phyloP scores from a whole-genome alignment of 1,284 basidiomycete species.

The Rhodotorula sp. region DNA sequence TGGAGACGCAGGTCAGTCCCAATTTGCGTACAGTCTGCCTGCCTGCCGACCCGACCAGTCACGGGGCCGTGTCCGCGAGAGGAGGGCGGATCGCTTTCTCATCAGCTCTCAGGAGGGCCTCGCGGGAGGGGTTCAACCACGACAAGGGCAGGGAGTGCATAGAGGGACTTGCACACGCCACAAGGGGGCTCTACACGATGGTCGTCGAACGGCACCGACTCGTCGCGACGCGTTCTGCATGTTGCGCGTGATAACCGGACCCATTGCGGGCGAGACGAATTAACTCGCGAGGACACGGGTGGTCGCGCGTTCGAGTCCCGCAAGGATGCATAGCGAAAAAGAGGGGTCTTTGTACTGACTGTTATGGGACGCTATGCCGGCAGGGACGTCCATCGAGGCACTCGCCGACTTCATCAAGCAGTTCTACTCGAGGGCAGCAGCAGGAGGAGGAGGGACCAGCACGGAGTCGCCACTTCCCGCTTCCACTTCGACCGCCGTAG shows the following conservation, averaged over 20 bases:
- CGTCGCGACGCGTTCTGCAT: constrained; percentile 12
- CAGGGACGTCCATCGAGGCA: constrained; percentile 14
- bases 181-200: no score
- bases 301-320: constrained; percentile 10
- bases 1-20: constrained; percentile 67
- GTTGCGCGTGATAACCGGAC: background rate
- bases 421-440: constrained; percentile 13
- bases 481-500: constrained; percentile 1
- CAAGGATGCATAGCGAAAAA: background rate
- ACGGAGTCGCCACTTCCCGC: background rate
- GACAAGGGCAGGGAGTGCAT: no score
- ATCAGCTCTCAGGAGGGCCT: no score
- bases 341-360: background rate
- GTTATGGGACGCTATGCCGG: background rate
- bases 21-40: constrained; percentile 27
- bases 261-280: background rate
- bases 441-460: background rate
- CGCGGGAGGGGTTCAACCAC: no score
- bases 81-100: background rate
- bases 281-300: background rate
- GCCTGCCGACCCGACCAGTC: background rate
- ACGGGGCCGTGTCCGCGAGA: background rate
- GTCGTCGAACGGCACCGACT: no score
- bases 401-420: constrained; percentile 15
- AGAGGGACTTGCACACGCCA: no score